Conservation (phyloP, 345 rosid genomes). For the Turritis glabra region DNA sequence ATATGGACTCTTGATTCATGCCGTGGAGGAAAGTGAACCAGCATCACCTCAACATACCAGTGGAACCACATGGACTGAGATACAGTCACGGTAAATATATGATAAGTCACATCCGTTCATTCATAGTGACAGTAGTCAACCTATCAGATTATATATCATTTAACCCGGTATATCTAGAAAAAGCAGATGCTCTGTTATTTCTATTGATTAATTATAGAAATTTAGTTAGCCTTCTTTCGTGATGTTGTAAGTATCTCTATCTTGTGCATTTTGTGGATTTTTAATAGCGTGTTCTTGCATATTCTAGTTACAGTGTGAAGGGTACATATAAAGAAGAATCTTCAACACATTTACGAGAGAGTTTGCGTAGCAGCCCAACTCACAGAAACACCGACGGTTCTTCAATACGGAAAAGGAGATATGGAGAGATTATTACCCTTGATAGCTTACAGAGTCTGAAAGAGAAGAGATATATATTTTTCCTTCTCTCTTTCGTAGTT, state of each 20-base stretch:
- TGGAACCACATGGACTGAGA: constrained; percentile 44
- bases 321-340: constrained; percentile 37
- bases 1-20: constrained; percentile 73
- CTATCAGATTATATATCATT: neutral
- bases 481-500: constrained; percentile 74
- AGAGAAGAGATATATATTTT: constrained; percentile 80
- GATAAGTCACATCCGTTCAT: constrained; percentile 1
- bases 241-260: neutral
- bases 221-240: neutral
- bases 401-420: constrained; percentile 49
- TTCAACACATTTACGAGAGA: constrained; percentile 47
- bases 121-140: constrained; percentile 1
- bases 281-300: constrained; percentile 31
- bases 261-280: constrained; percentile 17
- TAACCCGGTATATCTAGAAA: constrained; percentile 12
- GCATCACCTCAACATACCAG: constrained; percentile 41
- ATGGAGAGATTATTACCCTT: constrained; percentile 60
- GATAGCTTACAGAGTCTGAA: constrained; percentile 69
- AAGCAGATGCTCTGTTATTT: neutral
- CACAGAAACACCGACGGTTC: constrained; percentile 47
- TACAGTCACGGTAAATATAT: constrained; percentile 52
- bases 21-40: constrained; percentile 50
- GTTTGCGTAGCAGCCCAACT: constrained; percentile 42
- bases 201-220: neutral
- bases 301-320: constrained; percentile 42